Conservation (phyloP, 2,329 filamentous ascomycete genomes). For the Thielaviopsis musarum region DNA sequence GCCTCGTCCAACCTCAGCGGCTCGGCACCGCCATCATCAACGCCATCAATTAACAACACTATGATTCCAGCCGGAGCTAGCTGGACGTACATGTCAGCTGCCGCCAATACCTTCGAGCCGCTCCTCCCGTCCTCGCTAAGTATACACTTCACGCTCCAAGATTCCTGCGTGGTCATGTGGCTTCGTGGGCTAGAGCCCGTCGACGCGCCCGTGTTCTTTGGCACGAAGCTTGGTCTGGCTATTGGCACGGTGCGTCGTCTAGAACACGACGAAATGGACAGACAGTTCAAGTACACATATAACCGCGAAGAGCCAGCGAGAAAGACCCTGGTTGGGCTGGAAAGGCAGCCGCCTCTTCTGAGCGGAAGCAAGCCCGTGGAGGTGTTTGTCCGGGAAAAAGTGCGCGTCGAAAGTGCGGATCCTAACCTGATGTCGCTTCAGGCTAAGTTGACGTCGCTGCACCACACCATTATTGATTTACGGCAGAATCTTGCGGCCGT, state of each 20-base stretch:
- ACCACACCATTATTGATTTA: constrained; percentile 53
- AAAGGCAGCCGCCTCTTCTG: constrained; percentile 10
- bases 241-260: constrained; percentile 47
- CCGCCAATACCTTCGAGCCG: constrained; percentile 27
- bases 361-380: constrained; percentile 26
- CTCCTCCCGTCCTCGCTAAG: constrained; percentile 46
- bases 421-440: constrained; percentile 70
- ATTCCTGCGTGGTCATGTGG: constrained; percentile 52
- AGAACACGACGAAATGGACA: constrained; percentile 66
- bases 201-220: constrained; percentile 41
- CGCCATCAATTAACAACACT: constrained; percentile 13
- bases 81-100: constrained; percentile 29
- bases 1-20: constrained; percentile 39
- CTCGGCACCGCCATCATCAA: constrained; percentile 22
- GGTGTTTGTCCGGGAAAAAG: constrained; percentile 77
- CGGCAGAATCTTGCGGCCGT: constrained; percentile 59
- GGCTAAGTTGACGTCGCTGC: constrained; percentile 65
- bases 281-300: constrained; percentile 48
- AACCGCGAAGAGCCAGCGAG: constrained; percentile 12
- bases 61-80: constrained; percentile 19
- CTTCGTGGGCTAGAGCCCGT: constrained; percentile 54
- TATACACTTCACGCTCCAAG: constrained; percentile 53
- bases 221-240: constrained; percentile 52
- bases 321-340: background rate
- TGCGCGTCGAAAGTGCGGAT: constrained; percentile 76